phyloP scores from a whole-genome alignment of 2,329 filamentous ascomycete species.

The Pseudogymnoascus sp. region DNA sequence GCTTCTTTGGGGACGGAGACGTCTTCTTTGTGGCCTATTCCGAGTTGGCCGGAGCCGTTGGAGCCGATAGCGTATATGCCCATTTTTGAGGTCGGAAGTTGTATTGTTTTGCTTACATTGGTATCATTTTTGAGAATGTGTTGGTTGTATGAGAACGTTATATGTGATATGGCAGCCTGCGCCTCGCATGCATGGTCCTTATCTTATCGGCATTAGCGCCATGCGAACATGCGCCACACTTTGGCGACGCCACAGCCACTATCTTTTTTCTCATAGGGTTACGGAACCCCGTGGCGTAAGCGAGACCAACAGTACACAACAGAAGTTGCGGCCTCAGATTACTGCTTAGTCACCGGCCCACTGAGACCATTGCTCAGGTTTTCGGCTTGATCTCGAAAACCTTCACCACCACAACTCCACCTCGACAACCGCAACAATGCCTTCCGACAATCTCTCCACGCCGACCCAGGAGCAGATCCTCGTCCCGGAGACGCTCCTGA shows the following conservation, averaged over 20 bases:
- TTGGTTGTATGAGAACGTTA: background rate
- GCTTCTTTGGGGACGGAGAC: constrained; percentile 57
- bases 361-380: constrained; percentile 8
- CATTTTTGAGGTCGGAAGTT: constrained; percentile 30
- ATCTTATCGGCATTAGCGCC: constrained; percentile 3
- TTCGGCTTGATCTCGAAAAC: constrained; percentile 8
- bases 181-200: background rate
- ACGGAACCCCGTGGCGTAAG: constrained; percentile 7
- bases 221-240: constrained; percentile 1
- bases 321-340: constrained; percentile 2
- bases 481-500: constrained; percentile 98
- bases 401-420: constrained; percentile 26
- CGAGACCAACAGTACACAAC: constrained; percentile 1
- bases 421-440: constrained; percentile 45
- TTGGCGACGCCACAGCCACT: constrained; percentile 4
- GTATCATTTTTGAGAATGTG: background rate
- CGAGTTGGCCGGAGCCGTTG: constrained; percentile 68
- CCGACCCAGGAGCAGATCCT: constrained; percentile 92
- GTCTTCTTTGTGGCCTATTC: constrained; percentile 62
- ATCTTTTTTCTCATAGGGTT: constrained; percentile 5
- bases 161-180: background rate
- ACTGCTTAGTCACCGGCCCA: constrained; percentile 7
- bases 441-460: constrained; percentile 41
- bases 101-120: background rate
- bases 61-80: constrained; percentile 62